Percentiles rank a stretch among this genome's conserved stretches.
Conservation (phyloP, 495 filamentous ascomycete genomes). For the Hypoxylon subgilvum region DNA sequence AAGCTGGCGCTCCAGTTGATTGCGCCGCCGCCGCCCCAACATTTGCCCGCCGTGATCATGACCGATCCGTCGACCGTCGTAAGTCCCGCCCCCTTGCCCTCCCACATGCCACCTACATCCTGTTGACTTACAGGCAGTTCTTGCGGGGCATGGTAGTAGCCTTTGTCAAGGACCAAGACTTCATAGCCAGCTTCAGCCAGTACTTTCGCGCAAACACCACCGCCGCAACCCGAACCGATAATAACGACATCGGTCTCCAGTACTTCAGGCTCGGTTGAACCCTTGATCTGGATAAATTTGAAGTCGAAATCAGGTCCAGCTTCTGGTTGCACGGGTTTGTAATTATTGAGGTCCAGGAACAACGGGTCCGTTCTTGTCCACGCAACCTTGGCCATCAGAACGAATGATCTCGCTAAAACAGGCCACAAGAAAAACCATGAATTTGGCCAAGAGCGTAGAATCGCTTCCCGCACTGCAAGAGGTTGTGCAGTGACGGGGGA, state of each 20-base stretch:
- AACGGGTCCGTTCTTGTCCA: conserved; percentile 67
- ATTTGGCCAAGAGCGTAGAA: conserved; percentile 58
- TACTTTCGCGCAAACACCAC: conserved; percentile 75
- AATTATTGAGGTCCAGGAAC: conserved; percentile 62
- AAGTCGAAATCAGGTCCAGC: conserved; percentile 51
- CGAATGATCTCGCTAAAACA: conserved; percentile 56
- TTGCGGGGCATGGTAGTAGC: conserved; percentile 65
- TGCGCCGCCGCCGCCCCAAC: conserved; percentile 77
- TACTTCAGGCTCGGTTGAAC: conserved; percentile 32
- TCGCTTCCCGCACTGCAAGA: conserved; percentile 55
- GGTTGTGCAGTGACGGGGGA: conserved; percentile 43
- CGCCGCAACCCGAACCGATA: conserved; percentile 78
- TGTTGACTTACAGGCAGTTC: conserved; percentile 69
- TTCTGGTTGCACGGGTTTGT: conserved; percentile 46
- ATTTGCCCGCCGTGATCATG: conserved; percentile 63
- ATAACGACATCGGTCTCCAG: conserved; percentile 77
- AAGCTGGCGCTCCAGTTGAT: conserved; percentile 77
- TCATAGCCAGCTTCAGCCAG: conserved; percentile 71
- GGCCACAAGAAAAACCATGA: conserved; percentile 63
- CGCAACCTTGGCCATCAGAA: conserved; percentile 57
- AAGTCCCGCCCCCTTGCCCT: conserved; percentile 51
- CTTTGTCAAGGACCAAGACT: conserved; percentile 75
- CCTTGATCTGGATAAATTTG: conserved; percentile 46
- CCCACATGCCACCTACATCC: conserved; percentile 60
- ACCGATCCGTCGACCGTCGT: conserved; percentile 64